A percentile compares a stretch with the other conserved stretches of the same genome.
Evolutionary conservation across 2,329 filamentous ascomycete species (phyloP).

Genomic region (Epichloe glyceriae): DNA sequence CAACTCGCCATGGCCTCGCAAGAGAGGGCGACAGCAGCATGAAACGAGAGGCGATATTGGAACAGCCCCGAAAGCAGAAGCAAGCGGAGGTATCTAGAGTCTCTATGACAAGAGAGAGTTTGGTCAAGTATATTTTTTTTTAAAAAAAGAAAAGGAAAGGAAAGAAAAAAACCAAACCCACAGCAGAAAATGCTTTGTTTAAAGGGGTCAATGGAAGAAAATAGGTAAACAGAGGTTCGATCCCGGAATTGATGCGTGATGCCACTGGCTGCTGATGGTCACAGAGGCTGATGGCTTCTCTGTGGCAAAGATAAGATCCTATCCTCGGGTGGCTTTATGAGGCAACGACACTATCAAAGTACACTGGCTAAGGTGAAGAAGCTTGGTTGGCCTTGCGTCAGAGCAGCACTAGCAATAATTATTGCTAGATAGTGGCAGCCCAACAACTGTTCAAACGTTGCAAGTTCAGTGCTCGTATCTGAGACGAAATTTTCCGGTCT

Average conservation of each 20-base stretch:
- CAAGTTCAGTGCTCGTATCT: background rate
- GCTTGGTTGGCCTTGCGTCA: background rate
- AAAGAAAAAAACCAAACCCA: background rate
- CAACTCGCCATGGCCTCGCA: constrained; percentile 22
- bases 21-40: constrained; percentile 4
- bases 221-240: background rate
- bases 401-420: background rate
- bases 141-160: too few relatives aligned
- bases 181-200: background rate
- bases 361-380: background rate
- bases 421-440: background rate
- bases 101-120: background rate
- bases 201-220: background rate
- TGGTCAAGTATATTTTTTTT: background rate
- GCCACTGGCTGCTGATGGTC: background rate
- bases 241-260: background rate
- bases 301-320: background rate
- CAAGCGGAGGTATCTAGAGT: background rate
- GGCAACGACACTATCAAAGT: background rate
- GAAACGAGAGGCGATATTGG: constrained; percentile 4
- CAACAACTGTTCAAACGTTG: background rate
- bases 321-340: background rate
- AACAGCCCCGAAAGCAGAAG: background rate
- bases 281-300: background rate
- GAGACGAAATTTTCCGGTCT: background rate